Percentiles rank a stretch among this genome's conserved stretches.
Conservation (phyloP, 768 basidiomycete genomes). For the Suillus ampliporus region DNA sequence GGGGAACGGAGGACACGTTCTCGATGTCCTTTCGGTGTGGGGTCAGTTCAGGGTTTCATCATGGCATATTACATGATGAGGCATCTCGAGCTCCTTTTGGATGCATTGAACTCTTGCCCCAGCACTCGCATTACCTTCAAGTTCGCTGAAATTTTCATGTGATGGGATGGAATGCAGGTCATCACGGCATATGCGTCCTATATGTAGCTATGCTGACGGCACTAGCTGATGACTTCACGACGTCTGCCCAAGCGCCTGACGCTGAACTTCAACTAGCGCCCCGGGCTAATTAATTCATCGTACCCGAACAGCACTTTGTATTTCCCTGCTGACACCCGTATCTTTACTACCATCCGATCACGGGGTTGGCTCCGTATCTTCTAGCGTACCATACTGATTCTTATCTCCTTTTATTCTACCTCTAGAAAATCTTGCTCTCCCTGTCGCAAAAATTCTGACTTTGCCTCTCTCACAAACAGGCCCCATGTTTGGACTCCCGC, state of each 20-base stretch:
- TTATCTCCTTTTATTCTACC: not conserved
- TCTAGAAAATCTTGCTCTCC: not conserved
- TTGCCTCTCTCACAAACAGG: constrained; percentile 16
- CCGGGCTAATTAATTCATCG: not conserved
- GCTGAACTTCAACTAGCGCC: not conserved
- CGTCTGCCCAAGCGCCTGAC: no score
- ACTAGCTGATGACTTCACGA: not conserved
- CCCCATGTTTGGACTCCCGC: constrained; percentile 8
- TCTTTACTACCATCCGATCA: constrained; percentile 1
- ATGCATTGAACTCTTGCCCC: not conserved
- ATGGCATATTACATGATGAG: not conserved
- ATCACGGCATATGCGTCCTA: not conserved
- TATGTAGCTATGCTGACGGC: not conserved
- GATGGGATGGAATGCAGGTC: not conserved
- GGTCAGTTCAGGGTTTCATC: not conserved
- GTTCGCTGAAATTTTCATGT: not conserved
- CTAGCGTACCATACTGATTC: constrained; percentile 18
- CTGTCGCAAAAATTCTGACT: no score
- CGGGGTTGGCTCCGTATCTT: not conserved
- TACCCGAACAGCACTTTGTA: not conserved
- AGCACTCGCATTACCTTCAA: not conserved
- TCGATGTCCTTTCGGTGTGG: not conserved
- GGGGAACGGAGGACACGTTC: not conserved
- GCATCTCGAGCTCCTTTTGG: not conserved
- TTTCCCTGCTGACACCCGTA: constrained; percentile 4